These are phyloP conservation scores for Scutellaria barbata DNA, from an alignment of 257 asterid genomes.

Conservation along the genomic window DNA sequence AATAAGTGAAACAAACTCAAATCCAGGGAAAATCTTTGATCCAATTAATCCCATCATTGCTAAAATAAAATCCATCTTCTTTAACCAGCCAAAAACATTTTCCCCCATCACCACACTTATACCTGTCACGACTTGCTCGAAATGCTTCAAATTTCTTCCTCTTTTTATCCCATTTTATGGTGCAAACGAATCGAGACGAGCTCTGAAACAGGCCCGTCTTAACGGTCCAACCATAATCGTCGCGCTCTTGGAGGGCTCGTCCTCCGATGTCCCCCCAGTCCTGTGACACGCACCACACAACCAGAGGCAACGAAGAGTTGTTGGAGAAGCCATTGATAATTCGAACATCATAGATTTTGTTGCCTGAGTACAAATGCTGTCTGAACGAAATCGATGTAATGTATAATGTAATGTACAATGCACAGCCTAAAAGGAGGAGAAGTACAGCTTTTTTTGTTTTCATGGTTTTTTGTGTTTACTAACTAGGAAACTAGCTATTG, in stretches of 20 bases:
- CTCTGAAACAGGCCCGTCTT: slow-evolving; percentile 16
- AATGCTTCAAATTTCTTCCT: slow-evolving; percentile 49
- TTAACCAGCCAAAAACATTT: slow-evolving; percentile 57
- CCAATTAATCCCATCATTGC: slow-evolving; percentile 49
- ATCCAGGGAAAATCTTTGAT: slow-evolving; percentile 44
- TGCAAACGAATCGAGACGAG: slow-evolving; percentile 42
- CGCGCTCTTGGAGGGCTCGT: slow-evolving; percentile 58
- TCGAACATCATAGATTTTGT: slow-evolving; percentile 40
- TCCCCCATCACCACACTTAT: slow-evolving; percentile 39
- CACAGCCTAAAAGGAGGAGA: slow-evolving; percentile 34
- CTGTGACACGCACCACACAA: slow-evolving; percentile 51
- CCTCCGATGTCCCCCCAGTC: slow-evolving; percentile 47
- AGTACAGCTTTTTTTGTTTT: slow-evolving; percentile 14
- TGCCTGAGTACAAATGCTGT: slow-evolving; percentile 14
- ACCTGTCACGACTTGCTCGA: slow-evolving; percentile 36
- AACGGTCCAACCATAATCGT: slow-evolving; percentile 54
- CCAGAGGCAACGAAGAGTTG: slow-evolving; percentile 58
- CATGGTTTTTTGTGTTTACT: slow-evolving; percentile 17
- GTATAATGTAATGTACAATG: slow-evolving; percentile 33
- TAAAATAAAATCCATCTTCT: slow-evolving; percentile 58
- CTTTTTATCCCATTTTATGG: slow-evolving; percentile 47
- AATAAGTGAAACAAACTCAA: background rate
- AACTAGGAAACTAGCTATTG: background rate
- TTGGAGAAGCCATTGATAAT: slow-evolving; percentile 61
- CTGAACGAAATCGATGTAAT: slow-evolving; percentile 22